Evolutionary conservation across 805 yeast species (phyloP).

Genomic region (Lipomyces spencermartinsiae): DNA sequence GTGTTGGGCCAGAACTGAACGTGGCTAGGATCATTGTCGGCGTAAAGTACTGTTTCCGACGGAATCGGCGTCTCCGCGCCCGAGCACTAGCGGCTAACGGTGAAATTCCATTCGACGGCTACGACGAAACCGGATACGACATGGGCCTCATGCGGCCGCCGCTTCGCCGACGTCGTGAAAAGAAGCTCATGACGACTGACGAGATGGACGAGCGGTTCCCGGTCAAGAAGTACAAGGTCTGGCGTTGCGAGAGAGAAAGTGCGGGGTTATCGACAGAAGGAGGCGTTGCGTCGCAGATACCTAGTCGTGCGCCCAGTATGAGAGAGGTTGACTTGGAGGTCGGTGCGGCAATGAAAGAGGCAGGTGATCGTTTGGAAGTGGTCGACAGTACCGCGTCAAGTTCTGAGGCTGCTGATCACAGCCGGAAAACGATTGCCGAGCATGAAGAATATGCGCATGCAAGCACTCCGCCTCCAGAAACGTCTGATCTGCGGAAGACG

Average conservation of each 20-base stretch:
- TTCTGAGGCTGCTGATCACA: conserved; percentile 1
- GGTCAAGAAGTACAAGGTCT: conserved; percentile 42
- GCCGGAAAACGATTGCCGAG: background rate
- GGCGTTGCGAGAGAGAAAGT: conserved; percentile 42
- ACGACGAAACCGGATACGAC: conserved; percentile 26
- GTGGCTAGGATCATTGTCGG: conserved; percentile 43
- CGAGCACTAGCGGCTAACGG: conserved; percentile 24
- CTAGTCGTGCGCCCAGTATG: conserved; percentile 19
- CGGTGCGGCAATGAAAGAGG: conserved; percentile 1
- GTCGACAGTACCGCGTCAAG: conserved; percentile 7
- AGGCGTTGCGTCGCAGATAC: conserved; percentile 23
- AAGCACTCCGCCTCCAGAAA: background rate
- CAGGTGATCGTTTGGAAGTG: background rate
- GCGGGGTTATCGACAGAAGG: conserved; percentile 36
- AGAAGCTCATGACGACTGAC: conserved; percentile 42
- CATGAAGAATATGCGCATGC: conserved; percentile 4
- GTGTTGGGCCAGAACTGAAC: background rate
- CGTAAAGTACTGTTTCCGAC: conserved; percentile 44
- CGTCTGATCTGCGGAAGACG: background rate
- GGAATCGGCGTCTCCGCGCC: conserved; percentile 37
- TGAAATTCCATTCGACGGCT: conserved; percentile 14
- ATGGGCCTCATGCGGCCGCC: conserved; percentile 30
- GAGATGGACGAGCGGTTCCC: conserved; percentile 46
- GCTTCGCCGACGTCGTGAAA: conserved; percentile 39
- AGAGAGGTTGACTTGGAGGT: background rate